Percentiles rank a stretch among this genome's conserved stretches.
Conservation (phyloP, 148 eudicot genomes). For the Silene conica region DNA sequence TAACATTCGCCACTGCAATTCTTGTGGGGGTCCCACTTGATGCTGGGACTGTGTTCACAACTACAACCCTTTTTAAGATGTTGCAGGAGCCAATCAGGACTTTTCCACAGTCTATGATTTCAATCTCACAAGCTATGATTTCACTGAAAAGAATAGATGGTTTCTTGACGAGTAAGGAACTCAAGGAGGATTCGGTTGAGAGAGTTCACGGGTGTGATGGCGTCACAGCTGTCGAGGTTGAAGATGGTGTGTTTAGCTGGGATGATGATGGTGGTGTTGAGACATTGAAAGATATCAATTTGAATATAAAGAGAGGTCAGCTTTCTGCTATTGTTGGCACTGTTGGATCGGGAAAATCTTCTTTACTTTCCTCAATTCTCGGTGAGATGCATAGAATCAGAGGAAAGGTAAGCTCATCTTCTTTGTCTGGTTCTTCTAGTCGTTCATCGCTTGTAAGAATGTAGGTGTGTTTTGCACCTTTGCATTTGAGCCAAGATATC, state of each 20-base stretch:
- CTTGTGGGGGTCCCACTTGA: conserved; percentile 57
- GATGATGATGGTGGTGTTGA: conserved; percentile 63
- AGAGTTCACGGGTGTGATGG: conserved; percentile 47
- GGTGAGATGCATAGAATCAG: conserved; percentile 87
- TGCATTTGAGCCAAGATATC: not conserved
- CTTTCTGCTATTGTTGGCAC: conserved; percentile 89
- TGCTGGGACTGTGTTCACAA: conserved; percentile 83
- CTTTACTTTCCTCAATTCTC: conserved; percentile 71
- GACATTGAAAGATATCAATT: conserved; percentile 45
- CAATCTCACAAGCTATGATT: conserved; percentile 85
- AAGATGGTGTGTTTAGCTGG: conserved; percentile 76
- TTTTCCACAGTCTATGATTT: conserved; percentile 92
- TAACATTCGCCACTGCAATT: conserved; percentile 74
- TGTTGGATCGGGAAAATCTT: conserved; percentile 93
- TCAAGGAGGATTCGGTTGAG: conserved; percentile 58
- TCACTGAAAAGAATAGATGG: conserved; percentile 67
- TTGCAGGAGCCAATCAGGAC: conserved; percentile 86
- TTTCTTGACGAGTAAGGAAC: conserved; percentile 71
- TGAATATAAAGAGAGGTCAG: conserved; percentile 66
- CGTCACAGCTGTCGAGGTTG: conserved; percentile 54
- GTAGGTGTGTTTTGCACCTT: too few species aligned
- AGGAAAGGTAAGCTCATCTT: conserved; percentile 54
- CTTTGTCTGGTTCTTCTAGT: not conserved
- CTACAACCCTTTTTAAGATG: conserved; percentile 67
- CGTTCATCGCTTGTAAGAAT: too few species aligned